Base-by-base conservation (phyloP, 108 stramenopile genomes). In the Aurantiochytrium sp. region DNA sequence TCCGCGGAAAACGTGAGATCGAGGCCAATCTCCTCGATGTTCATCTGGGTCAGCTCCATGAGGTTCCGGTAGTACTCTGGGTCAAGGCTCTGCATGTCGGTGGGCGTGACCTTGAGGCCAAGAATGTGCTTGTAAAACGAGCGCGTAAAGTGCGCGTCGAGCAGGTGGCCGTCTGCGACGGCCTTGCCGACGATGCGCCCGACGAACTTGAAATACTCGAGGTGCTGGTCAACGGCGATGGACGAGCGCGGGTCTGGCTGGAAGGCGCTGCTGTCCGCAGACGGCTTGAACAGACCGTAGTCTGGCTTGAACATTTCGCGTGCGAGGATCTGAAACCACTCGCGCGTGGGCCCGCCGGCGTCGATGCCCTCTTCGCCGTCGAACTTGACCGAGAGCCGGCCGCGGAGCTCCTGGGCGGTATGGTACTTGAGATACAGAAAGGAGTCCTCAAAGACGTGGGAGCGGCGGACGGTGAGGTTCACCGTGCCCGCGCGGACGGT, bases 271-370 rank as follows among this genome's bases (percentile, higher is more conserved):
- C 97, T 97, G 91, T 98, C 98, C 55, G 97, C 96, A 5, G 97
- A 96, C 4, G 96, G 95, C 86, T 95, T 97, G 89, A 98, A 99
- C 27, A 99, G 93, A 6, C 96, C 97, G 89, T 98, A 98, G 89
- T 97, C 96, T 55, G 97, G 97, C 90, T 99, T 98, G 93, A 99
- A 98, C 88, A 99, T 98, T 86, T 99, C 99, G 87, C 97, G 96
- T 3, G 99, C 96, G 41, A 99, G 91, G 86, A 99, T 96, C 50
- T 93, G 95, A 91, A 97, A 99, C 89, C 97, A 98, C 92, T 99
- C 99, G 8, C 98, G 92, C 34, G 97, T 96, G 4, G 98, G 90
- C 4, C 99, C 99, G 19, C 99, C 99, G 10, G 99, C 99, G 89
- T 99, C 99, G 86, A 98, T 95, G 27, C 99, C 99, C 85, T 97